Percentiles rank a stretch among this genome's conserved stretches.
phyloP scores from a whole-genome alignment of 495 filamentous ascomycete genomes.

The Alectoria sarmentosa region DNA sequence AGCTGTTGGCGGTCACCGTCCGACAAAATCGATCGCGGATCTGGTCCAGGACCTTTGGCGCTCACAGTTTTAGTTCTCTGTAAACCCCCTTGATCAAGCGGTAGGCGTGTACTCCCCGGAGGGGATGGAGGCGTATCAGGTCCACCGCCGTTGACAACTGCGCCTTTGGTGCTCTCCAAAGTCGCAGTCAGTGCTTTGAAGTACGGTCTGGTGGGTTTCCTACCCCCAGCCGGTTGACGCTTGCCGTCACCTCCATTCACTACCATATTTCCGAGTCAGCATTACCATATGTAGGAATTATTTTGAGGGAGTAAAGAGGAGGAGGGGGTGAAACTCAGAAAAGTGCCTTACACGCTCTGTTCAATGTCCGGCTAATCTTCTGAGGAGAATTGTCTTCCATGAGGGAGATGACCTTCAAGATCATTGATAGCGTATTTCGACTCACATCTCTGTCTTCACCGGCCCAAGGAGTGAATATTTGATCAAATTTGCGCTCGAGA shows the following conservation, averaged over 20 bases:
- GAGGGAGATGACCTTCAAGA: background rate
- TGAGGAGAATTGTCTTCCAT: background rate
- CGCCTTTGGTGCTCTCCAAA: background rate
- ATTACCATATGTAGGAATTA: too few relatives aligned
- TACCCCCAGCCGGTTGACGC: background rate
- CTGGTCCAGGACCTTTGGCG: background rate
- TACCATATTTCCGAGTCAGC: too few relatives aligned
- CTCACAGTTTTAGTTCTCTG: background rate
- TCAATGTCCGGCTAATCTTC: background rate
- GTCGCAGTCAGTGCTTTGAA: background rate
- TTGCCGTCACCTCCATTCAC: background rate
- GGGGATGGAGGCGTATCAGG: background rate
- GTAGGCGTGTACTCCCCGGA: background rate
- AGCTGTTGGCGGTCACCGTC: background rate
- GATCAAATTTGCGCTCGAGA: background rate
- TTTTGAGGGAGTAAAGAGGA: too few relatives aligned
- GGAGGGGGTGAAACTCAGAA: too few relatives aligned
- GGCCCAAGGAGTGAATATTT: constrained; percentile 2
- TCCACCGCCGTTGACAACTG: background rate
- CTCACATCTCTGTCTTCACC: background rate
- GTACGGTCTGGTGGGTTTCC: background rate
- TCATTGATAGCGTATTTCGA: background rate
- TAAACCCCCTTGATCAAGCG: background rate
- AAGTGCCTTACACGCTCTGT: too few relatives aligned
- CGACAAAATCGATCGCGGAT: background rate